Base-by-base conservation (phyloP, 306 rosid species). In the Trifolium pratense region DNA sequence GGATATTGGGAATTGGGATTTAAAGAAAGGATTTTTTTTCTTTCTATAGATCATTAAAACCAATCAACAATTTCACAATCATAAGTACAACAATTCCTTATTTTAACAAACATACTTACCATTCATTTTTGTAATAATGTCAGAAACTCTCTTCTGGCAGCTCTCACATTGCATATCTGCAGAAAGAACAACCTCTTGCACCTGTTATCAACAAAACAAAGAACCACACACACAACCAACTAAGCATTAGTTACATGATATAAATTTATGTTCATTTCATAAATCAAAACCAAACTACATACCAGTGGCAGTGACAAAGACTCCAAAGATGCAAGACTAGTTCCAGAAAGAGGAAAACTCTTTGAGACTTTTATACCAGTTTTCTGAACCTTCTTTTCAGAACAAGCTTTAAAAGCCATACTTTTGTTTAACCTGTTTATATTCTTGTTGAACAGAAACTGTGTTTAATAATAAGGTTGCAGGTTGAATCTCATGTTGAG, bases 141-240 rank as follows among this genome's bases (percentile, higher is more conserved):
- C 89, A 43, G 93, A 79, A n/a, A 89, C 88, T 78, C 97, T 86
- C 85, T 85, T 88, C 74, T 84, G 96, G 79, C 97, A 92, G 18
- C 81, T 79, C 14, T 84, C 66, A 65, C 97, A 92, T 43, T 85
- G 75, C 74, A 92, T 78, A 79, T 92, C 97, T 20, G 93, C 93
- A 3, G 86, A 83, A 40, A 92, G 83, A 66, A 92, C 97, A 77
- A 92, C 84, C 77, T 92, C 89, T 60, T 92, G 97, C 18, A 89
- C 85, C 96, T 92, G 86, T 9, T 60, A 21, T 60, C 65, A 70
- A 17, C 70, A 46, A 11, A 75, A 68, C 32, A 60, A 63, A 40
- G 14, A 40, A 15, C 6, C 20, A 45, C 17, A 26, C 49, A 52
- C 29, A 32, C 32, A 14, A 9, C 37, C 16, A 81, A 9, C 37